Conservation (phyloP, 2,329 filamentous ascomycete genomes). For the Akanthomyces uredinophilus region DNA sequence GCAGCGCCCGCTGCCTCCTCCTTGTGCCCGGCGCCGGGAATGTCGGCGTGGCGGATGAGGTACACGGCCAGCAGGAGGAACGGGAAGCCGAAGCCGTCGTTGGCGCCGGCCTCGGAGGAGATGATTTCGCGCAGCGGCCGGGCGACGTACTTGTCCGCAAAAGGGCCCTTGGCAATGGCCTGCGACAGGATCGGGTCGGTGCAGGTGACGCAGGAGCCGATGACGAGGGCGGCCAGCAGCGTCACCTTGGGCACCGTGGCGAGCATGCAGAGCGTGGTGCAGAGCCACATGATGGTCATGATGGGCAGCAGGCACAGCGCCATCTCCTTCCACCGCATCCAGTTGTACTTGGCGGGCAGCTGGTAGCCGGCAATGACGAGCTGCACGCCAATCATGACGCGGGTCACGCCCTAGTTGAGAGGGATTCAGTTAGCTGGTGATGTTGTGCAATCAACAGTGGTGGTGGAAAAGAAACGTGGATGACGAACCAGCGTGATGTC, state of each 20-base stretch:
- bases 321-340: conserved; percentile 47
- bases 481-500: conserved; percentile 36
- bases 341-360: conserved; percentile 51
- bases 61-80: conserved; percentile 56
- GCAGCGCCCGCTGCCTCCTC: conserved; percentile 1
- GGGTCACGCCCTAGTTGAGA: conserved; percentile 38
- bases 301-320: conserved; percentile 50
- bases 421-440: not conserved
- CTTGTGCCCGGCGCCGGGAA: conserved; percentile 21
- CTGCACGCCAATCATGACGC: conserved; percentile 59
- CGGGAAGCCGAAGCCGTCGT: conserved; percentile 59
- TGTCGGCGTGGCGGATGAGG: conserved; percentile 49
- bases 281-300: conserved; percentile 60
- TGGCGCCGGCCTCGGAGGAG: conserved; percentile 56
- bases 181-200: conserved; percentile 60
- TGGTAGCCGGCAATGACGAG: conserved; percentile 60
- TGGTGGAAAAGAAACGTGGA: not conserved
- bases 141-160: conserved; percentile 57
- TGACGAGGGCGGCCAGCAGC: conserved; percentile 49
- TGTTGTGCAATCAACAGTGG: not conserved
- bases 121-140: conserved; percentile 56
- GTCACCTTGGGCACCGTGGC: conserved; percentile 50
- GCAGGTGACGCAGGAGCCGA: conserved; percentile 56
- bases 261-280: conserved; percentile 51
- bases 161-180: conserved; percentile 51